Base-by-base conservation (phyloP, 169 alveolate species). In the Toxoplasma gondii region DNA sequence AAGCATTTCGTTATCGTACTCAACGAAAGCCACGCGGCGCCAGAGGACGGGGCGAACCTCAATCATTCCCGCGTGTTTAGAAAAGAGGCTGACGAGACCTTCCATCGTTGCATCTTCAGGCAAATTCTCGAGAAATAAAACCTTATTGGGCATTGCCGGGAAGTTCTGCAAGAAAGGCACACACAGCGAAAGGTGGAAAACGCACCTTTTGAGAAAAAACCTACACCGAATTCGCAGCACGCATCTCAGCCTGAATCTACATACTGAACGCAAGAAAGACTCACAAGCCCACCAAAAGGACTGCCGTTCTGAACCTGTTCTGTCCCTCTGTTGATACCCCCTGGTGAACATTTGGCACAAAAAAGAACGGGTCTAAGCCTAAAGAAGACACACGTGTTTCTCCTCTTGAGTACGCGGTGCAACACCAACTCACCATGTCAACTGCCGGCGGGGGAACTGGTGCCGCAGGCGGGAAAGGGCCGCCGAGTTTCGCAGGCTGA, bases 11-110 rank as follows among this genome's bases (percentile, higher is more conserved):
- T 91, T 95, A 88, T 97, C 97, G 74, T 95, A 97, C 69, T 97
- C 98, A 39, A 97, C 97, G 83, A 97, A 97, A 10, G 98, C 98
- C 58, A 97, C 98, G 53, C 96, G 93, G 70, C 97, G 92, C 92
- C 97, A 94, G 31, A 97, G 95, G 70, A 97, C 97, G 86, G 96
- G 96, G 67, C 98, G 96, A n/a, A 97, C 96, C 58, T 97, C 98
- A 29, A 94, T 70, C 91, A 96, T 96, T 39, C 98, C 98, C 44
- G 97, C 94, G 88, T 94, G 93, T 43, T 88, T 88, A 88, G 95
- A 93, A 90, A 97, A 97, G 83, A 97, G 81, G 80, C 92, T 95
- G 81, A 94, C 88, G 44, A 97, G 96, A 31, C 94, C 97, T 49
- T 94, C 88, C 49, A 93, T 86, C 70, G 95, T 94, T 64, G 96